A percentile compares a stretch with the other conserved stretches of the same genome.
These are phyloP conservation scores for Jamesozyma gamospora DNA, from an alignment of 805 yeast species.

Conservation along the genomic window DNA sequence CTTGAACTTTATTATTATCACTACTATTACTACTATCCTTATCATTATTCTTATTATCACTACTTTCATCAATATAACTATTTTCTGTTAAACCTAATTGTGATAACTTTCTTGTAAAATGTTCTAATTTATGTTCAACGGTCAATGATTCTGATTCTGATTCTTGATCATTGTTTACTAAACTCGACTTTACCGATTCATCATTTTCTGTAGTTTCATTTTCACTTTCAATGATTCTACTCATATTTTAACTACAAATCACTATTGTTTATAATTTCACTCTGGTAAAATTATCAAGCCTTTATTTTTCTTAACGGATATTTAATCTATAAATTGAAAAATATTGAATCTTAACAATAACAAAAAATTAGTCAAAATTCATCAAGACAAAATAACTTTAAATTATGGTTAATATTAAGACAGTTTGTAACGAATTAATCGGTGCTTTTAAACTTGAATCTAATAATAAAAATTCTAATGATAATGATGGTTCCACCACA, in stretches of 20 bases:
- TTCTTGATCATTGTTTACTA: background rate
- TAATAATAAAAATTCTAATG: too few relatives aligned
- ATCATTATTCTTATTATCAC: constrained; percentile 1
- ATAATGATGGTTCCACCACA: constrained; percentile 22
- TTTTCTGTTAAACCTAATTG: constrained; percentile 19
- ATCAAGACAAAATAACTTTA: too few relatives aligned
- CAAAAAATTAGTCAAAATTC: too few relatives aligned
- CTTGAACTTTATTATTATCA: background rate
- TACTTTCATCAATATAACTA: constrained; percentile 8
- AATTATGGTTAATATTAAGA: constrained; percentile 10
- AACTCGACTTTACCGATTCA: constrained; percentile 8
- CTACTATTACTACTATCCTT: background rate
- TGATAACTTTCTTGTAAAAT: constrained; percentile 19
- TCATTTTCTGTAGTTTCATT: constrained; percentile 17
- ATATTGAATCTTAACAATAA: too few relatives aligned
- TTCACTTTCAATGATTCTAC: constrained; percentile 25
- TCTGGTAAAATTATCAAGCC: too few relatives aligned
- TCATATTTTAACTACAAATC: constrained; percentile 10
- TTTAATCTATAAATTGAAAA: too few relatives aligned
- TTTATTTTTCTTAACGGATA: too few relatives aligned
- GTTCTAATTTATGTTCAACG: constrained; percentile 19
- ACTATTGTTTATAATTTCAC: too few relatives aligned
- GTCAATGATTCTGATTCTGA: background rate
- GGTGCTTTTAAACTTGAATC: constrained; percentile 18
- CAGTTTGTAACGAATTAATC: constrained; percentile 10